phyloP scores from a whole-genome alignment of 2,329 filamentous ascomycete species.

The Catunica adiposa region DNA sequence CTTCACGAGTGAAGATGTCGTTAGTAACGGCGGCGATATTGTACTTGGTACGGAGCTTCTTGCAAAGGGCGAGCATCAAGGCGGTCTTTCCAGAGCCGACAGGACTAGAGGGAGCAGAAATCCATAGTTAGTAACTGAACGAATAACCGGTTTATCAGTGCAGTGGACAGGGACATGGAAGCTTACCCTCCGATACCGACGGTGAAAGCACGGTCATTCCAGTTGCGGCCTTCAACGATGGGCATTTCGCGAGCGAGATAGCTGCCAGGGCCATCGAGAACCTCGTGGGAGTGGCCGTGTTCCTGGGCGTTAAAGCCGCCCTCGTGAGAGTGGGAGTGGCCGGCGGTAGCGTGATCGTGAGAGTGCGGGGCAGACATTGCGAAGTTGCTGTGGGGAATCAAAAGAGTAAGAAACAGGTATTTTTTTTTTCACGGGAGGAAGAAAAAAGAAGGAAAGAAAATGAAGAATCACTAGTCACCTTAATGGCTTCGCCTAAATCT shows the following conservation, averaged over 20 bases:
- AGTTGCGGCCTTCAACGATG: slow-evolving; percentile 72
- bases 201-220: slow-evolving; percentile 80
- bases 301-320: slow-evolving; percentile 37
- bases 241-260: slow-evolving; percentile 86
- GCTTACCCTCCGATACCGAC: slow-evolving; percentile 91
- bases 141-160: background rate
- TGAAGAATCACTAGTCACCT: background rate
- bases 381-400: background rate
- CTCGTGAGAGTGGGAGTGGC: slow-evolving; percentile 35
- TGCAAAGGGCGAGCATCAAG: slow-evolving; percentile 85
- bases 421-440: background rate
- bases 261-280: slow-evolving; percentile 83
- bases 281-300: slow-evolving; percentile 91
- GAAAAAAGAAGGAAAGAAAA: background rate
- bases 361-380: slow-evolving; percentile 8
- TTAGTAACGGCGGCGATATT: slow-evolving; percentile 93
- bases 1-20: slow-evolving; percentile 96
- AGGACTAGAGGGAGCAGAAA: slow-evolving; percentile 37
- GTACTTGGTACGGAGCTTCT: slow-evolving; percentile 61
- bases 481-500: too few species aligned
- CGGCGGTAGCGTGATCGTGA: slow-evolving; percentile 10
- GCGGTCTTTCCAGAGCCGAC: slow-evolving; percentile 96
- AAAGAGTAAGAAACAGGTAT: background rate
- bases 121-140: too few species aligned
- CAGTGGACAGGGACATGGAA: background rate